These are phyloP conservation scores for Akanthomyces uredinophilus DNA, from an alignment of 2,329 filamentous ascomycete genomes.

Conservation along the genomic window DNA sequence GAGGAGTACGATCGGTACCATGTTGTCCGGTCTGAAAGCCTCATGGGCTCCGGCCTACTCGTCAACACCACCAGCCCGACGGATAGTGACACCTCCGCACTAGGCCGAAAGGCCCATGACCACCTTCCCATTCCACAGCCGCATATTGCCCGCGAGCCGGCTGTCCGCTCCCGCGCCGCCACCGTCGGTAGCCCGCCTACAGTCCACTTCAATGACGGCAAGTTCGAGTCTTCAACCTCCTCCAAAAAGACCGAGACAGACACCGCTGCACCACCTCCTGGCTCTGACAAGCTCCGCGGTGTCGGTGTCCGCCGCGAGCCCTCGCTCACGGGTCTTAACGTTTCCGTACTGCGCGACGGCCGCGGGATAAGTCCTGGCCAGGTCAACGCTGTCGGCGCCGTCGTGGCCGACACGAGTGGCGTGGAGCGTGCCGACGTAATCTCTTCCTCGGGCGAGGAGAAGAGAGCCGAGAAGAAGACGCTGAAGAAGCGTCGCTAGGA, in stretches of 20 bases:
- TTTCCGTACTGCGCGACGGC: conserved; percentile 11
- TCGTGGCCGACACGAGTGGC: neutral
- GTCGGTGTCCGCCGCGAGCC: conserved; percentile 12
- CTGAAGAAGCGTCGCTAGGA: conserved; percentile 13
- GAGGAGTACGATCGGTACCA: conserved; percentile 58
- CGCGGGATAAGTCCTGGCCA: conserved; percentile 13
- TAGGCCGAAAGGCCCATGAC: conserved; percentile 22
- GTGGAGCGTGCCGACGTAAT: conserved; percentile 11
- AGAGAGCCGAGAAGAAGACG: conserved; percentile 3
- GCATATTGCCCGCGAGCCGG: conserved; percentile 26
- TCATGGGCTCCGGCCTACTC: conserved; percentile 36
- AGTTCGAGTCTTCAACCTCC: neutral
- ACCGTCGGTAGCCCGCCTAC: conserved; percentile 6
- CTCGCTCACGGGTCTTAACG: neutral
- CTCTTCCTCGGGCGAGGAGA: conserved; percentile 12
- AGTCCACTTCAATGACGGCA: neutral
- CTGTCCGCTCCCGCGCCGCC: conserved; percentile 11
- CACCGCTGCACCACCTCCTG: neutral
- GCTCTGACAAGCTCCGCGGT: conserved; percentile 9
- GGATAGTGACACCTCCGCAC: conserved; percentile 33
- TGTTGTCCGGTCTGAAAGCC: conserved; percentile 44
- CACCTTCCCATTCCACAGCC: conserved; percentile 17
- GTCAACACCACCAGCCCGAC: conserved; percentile 26
- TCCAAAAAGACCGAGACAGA: neutral
- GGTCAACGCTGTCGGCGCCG: conserved; percentile 11